Conservation (phyloP, 2,329 filamentous ascomycete genomes). For the Aureobasidium lini region DNA sequence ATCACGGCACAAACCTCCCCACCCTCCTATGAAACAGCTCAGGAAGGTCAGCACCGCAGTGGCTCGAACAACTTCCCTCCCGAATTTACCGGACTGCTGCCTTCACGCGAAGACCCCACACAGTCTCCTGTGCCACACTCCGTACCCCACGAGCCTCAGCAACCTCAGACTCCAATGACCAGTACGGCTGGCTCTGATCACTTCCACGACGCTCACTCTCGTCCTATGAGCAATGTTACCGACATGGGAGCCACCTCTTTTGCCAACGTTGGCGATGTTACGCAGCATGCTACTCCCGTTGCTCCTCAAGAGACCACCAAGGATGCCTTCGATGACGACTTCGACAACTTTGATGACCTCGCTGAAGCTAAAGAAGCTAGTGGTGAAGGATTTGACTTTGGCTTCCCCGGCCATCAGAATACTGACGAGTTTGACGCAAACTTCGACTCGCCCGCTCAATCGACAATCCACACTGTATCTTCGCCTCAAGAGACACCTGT, state of each 20-base stretch:
- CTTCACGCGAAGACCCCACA: constrained; percentile 47
- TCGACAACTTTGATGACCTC: constrained; percentile 76
- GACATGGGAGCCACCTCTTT: constrained; percentile 7
- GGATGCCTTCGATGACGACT: constrained; percentile 61
- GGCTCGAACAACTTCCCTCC: constrained; percentile 38
- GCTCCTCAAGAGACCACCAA: constrained; percentile 30
- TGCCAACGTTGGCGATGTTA: neutral
- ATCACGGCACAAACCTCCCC: constrained; percentile 52
- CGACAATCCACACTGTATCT: constrained; percentile 36
- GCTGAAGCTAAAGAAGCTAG: constrained; percentile 70
- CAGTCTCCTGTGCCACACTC: constrained; percentile 36
- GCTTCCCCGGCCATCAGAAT: constrained; percentile 32
- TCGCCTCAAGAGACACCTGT: constrained; percentile 34
- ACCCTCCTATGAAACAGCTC: constrained; percentile 45
- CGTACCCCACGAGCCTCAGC: constrained; percentile 33
- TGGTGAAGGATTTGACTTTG: constrained; percentile 57
- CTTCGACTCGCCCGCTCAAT: constrained; percentile 60
- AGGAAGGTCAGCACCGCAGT: constrained; percentile 21
- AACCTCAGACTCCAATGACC: constrained; percentile 16
- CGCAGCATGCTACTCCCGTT: constrained; percentile 20
- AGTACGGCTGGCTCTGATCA: constrained; percentile 17
- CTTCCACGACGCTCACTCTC: constrained; percentile 25
- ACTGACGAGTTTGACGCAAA: constrained; percentile 73
- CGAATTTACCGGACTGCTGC: constrained; percentile 50
- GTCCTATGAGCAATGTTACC: constrained; percentile 23